A percentile compares a stretch with the other conserved stretches of the same genome.
Evolutionary conservation across 768 basidiomycete genomes (phyloP).

Genomic region (Boletus insuetus): DNA sequence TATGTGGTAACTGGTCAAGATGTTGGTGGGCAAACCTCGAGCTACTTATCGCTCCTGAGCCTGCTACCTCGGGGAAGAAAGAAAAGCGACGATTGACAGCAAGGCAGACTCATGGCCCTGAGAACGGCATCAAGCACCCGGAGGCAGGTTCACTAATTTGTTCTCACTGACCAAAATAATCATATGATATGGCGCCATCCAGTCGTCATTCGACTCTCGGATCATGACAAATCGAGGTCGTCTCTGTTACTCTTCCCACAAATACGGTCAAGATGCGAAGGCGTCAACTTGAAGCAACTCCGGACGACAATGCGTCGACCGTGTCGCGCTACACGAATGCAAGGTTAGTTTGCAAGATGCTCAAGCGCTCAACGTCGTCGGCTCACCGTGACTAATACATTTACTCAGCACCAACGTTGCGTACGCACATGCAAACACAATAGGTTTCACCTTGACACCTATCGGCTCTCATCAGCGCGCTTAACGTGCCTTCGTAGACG

Average conservation of each 20-base stretch:
- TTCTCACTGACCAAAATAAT: no score
- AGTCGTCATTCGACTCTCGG: conserved; percentile 5
- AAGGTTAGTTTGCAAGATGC: conserved; percentile 11
- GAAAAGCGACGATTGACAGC: no score
- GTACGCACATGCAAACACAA: not conserved
- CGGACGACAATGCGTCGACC: conserved; percentile 13
- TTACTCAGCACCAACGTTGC: not conserved
- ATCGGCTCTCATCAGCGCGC: not conserved
- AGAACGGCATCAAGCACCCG: not conserved
- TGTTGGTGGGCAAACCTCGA: no score
- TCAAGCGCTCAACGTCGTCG: not conserved
- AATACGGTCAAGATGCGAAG: not conserved
- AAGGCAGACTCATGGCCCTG: not conserved
- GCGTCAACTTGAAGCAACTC: not conserved
- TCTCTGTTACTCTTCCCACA: not conserved
- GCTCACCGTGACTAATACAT: not conserved
- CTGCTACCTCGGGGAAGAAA: not conserved
- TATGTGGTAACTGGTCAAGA: not conserved
- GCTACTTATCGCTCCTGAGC: not conserved
- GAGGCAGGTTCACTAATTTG: no score
- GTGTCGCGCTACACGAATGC: conserved; percentile 6
- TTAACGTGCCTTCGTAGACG: conserved; percentile 7
- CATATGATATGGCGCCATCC: no score
- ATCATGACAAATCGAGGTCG: conserved; percentile 1
- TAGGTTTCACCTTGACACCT: conserved; percentile 12